Evolutionary conservation across 345 rosid species (phyloP).

Genomic region (Luvunga scandens): DNA sequence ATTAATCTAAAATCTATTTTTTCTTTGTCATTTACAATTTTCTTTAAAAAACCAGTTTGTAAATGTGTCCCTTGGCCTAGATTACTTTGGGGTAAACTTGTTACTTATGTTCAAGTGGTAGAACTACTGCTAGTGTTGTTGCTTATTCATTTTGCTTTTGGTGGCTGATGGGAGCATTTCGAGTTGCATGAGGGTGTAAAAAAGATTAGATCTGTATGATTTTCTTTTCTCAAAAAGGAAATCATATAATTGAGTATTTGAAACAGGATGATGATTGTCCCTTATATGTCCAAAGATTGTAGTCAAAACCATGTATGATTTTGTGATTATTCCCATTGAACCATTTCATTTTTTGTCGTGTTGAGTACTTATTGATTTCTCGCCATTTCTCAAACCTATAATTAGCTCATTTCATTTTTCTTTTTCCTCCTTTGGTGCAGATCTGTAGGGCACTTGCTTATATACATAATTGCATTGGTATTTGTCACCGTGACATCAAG

Average conservation of each 20-base stretch:
- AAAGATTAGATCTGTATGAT: background rate
- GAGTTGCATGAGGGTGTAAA: background rate
- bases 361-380: background rate
- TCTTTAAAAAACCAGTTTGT: background rate
- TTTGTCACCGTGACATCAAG: conserved; percentile 97
- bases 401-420: background rate
- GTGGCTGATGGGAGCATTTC: background rate
- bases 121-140: background rate
- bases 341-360: background rate
- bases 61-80: background rate
- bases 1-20: background rate
- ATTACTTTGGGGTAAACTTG: background rate
- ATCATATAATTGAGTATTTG: background rate
- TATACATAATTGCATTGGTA: conserved; percentile 78
- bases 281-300: background rate
- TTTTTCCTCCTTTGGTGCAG: conserved; percentile 41
- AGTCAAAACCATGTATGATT: background rate
- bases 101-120: background rate
- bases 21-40: background rate
- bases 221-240: background rate
- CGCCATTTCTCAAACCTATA: background rate
- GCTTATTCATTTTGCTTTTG: background rate
- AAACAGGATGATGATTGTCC: background rate
- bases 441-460: conserved; percentile 96
- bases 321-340: background rate